Conservation (phyloP, 306 rosid genomes). For the Sophora flavescens region DNA sequence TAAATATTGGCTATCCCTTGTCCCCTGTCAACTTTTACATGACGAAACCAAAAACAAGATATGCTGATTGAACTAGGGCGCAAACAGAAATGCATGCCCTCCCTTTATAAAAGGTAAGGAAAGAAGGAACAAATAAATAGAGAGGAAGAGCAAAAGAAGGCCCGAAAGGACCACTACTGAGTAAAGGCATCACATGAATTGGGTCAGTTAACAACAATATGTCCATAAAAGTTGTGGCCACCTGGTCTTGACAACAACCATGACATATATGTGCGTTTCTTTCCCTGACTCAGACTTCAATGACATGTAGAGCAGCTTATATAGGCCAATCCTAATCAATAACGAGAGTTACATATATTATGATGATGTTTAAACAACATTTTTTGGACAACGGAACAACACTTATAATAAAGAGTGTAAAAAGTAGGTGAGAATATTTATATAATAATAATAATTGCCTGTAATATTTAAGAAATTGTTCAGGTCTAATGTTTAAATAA, state of each 20-base stretch:
- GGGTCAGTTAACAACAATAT: constrained; percentile 50
- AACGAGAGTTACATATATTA: too few species aligned
- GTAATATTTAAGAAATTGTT: too few species aligned
- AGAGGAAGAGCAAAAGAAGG: background rate
- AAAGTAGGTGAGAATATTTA: too few species aligned
- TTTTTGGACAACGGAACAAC: too few species aligned
- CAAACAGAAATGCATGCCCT: background rate
- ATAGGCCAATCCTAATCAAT: background rate
- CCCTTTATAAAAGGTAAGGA: background rate
- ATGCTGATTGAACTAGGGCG: constrained; percentile 8
- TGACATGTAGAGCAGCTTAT: background rate
- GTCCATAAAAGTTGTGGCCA: constrained; percentile 43
- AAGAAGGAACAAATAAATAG: background rate
- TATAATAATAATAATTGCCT: too few species aligned
- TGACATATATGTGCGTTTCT: constrained; percentile 44
- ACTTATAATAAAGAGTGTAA: too few species aligned
- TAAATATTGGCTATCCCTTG: background rate
- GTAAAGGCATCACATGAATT: constrained; percentile 40
- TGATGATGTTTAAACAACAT: too few species aligned
- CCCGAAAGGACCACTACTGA: background rate
- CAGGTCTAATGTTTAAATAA: background rate
- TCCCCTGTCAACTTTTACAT: background rate
- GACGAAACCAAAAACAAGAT: constrained; percentile 19
- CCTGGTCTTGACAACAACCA: constrained; percentile 31
- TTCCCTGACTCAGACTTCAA: constrained; percentile 39